phyloP scores from a whole-genome alignment of 768 basidiomycete genomes.

The Chalciporus sphaerocephalus region DNA sequence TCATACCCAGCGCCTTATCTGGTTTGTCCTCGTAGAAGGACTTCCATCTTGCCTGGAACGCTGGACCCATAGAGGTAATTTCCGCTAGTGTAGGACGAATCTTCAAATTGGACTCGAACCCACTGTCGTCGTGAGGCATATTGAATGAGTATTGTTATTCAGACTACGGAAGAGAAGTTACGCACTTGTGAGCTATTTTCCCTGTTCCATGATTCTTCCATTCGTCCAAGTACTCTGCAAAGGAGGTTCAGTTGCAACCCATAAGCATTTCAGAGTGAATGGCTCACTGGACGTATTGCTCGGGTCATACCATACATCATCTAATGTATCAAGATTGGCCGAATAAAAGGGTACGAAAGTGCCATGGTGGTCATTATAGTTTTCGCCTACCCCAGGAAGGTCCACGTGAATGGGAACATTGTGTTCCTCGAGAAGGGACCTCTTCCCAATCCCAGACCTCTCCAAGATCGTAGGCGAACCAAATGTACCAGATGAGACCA shows the following conservation, averaged over 20 bases:
- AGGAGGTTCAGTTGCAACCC: background rate
- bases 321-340: constrained; percentile 45
- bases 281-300: constrained; percentile 31
- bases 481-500: constrained; percentile 38
- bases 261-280: too few species aligned
- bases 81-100: constrained; percentile 22
- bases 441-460: constrained; percentile 43
- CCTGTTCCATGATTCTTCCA: constrained; percentile 39
- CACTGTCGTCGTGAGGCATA: constrained; percentile 6
- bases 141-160: background rate
- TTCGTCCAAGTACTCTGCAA: constrained; percentile 26
- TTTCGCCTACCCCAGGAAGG: constrained; percentile 41
- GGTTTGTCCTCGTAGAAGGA: constrained; percentile 10
- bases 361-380: constrained; percentile 35
- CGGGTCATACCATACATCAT: constrained; percentile 38
- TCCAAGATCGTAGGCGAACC: constrained; percentile 51
- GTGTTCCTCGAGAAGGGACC: constrained; percentile 23
- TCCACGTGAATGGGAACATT: constrained; percentile 32
- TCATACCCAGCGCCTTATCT: constrained; percentile 29
- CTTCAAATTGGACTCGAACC: constrained; percentile 18
- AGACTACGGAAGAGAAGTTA: too few species aligned
- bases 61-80: constrained; percentile 16
- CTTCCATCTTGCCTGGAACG: constrained; percentile 20
- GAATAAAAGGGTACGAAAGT: constrained; percentile 31
- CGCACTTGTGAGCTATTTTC: constrained; percentile 55